Percentiles rank a stretch among this genome's conserved stretches.
Evolutionary conservation across 2,329 filamentous ascomycete species (phyloP).

Genomic region (Neofusicoccum cordaticola): DNA sequence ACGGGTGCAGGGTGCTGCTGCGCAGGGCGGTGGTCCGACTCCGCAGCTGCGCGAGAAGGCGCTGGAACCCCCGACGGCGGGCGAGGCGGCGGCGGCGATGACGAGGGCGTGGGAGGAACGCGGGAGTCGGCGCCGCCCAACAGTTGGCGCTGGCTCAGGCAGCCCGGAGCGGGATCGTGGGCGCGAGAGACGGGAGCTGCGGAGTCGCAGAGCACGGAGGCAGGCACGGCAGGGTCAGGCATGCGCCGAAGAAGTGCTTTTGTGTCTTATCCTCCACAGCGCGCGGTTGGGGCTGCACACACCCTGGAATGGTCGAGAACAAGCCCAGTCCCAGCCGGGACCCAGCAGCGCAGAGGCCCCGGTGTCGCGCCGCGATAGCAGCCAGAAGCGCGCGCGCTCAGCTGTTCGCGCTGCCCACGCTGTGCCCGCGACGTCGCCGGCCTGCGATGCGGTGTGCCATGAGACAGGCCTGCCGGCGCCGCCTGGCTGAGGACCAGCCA

Average conservation of each 20-base stretch:
- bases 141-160: neutral
- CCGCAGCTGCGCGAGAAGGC: neutral
- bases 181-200: neutral
- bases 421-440: neutral
- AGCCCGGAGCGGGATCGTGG: neutral
- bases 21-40: neutral
- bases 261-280: neutral
- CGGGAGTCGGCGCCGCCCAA: neutral
- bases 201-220: neutral
- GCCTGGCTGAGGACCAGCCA: neutral
- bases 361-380: neutral
- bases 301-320: conserved; percentile 17
- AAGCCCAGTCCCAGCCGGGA: neutral
- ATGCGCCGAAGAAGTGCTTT: neutral
- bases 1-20: neutral
- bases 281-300: conserved; percentile 12
- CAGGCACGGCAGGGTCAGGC: neutral
- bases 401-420: neutral
- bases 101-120: neutral
- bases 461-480: neutral
- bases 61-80: neutral
- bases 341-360: conserved; percentile 1
- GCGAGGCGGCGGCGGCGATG: neutral
- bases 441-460: conserved; percentile 1
- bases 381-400: neutral